Base-by-base conservation (phyloP, 2,329 filamentous ascomycete genomes). In the Lachnellula willkommii region DNA sequence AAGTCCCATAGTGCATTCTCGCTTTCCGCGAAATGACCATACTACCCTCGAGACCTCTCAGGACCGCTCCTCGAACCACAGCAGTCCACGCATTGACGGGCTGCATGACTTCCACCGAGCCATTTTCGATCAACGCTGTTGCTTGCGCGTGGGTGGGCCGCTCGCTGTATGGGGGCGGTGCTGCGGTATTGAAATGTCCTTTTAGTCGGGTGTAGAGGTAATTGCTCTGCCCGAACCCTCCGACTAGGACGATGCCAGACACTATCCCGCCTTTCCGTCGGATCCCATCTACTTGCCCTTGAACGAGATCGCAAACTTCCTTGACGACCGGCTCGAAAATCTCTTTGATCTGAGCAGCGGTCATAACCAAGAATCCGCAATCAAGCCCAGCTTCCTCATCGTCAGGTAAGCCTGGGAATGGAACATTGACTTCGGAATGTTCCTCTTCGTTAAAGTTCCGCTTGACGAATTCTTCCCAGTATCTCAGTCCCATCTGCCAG, bases 391-490 rank as follows among this genome's bases (percentile, higher is more conserved):
- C 85, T 50, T 85, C 85, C 70, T 90, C 85, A 56, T 92, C 87
- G 64, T 93, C 88, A 0, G 88, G 80, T 2, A 91, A 73, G 1
- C 88, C 88, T 1, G 88, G 88, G 62, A 92, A 89, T 76, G 88
- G 88, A 4, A 92, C 81, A 56, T 90, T 90, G 56, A 91, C 82
- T 68, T 92, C 88, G 50, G 84, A 79, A 60, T 88, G 82, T 66
- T 90, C 88, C 47, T 90, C 87, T 65, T 89, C 85, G 67, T 89
- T 87, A 68, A 92, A 93, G 66, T 90, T 91, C 14, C 89, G 80
- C 72, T 93, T 93, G 14, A 93, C 88, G 68, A 90, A 91, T 67
- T 92, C 88, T 65, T 93, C 89, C 70, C 90, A 93, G 67, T 90
- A 91, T 54, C 83, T 81, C 50, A 92, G 74, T 2, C 85, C 89